These are phyloP conservation scores for Leishmania arabica DNA, from an alignment of 208 protist genomes.

Conservation along the genomic window DNA sequence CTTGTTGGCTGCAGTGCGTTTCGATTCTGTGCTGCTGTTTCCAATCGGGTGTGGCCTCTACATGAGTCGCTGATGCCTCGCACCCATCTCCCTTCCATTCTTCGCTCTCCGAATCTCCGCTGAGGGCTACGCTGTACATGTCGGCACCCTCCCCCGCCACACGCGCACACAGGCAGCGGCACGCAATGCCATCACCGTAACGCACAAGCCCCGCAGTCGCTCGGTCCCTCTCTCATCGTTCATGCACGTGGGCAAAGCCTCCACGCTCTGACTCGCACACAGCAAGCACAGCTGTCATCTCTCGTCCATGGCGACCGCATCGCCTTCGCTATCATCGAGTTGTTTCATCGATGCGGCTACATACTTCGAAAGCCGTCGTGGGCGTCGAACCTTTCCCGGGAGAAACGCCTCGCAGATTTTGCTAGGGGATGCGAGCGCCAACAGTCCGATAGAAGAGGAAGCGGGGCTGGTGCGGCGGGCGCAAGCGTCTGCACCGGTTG, in stretches of 20 bases:
- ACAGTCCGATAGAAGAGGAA: background rate
- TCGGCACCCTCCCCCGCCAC: background rate
- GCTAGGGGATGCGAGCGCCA: conserved; percentile 4
- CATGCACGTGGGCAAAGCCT: background rate
- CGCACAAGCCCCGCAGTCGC: background rate
- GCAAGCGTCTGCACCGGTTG: background rate
- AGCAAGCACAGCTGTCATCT: background rate
- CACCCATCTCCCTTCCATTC: background rate
- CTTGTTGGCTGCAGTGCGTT: background rate
- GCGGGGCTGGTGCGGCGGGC: background rate
- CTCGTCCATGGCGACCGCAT: background rate
- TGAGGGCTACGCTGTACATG: background rate
- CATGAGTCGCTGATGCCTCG: background rate
- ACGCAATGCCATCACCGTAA: background rate
- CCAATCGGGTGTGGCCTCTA: background rate
- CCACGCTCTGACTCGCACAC: background rate
- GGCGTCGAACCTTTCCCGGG: conserved; percentile 8
- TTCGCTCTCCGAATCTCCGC: background rate
- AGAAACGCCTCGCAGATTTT: conserved; percentile 13
- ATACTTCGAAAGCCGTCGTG: conserved; percentile 8
- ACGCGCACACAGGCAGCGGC: background rate
- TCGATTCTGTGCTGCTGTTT: background rate
- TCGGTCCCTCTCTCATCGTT: background rate
- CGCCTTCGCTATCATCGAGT: background rate
- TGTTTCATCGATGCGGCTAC: background rate